These are phyloP conservation scores for Drechslerella stenobrocha DNA, from an alignment of 2,329 filamentous ascomycete species.

Conservation along the genomic window DNA sequence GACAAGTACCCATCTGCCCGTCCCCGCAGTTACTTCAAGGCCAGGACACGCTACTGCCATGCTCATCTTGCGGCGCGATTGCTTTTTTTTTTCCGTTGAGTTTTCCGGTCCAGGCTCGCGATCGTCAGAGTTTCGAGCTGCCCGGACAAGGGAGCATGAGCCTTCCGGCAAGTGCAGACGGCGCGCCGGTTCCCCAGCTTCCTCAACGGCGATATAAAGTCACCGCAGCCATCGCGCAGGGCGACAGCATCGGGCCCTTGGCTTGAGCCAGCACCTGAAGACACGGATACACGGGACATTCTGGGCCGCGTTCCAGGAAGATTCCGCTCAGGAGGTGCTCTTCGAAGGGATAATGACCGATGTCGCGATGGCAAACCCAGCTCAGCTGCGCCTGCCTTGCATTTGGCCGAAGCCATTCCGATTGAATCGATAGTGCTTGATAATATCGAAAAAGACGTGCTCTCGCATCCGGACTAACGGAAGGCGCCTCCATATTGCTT, in stretches of 20 bases:
- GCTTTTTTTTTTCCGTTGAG: slow-evolving; percentile 24
- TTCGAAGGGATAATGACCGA: slow-evolving; percentile 12
- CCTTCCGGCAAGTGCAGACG: slow-evolving; percentile 45
- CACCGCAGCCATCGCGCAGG: slow-evolving; percentile 32
- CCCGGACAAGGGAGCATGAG: slow-evolving; percentile 37
- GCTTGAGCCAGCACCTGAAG: slow-evolving; percentile 1
- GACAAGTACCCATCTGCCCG: slow-evolving; percentile 43
- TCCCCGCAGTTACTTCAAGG: slow-evolving; percentile 38
- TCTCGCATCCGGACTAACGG: slow-evolving; percentile 41
- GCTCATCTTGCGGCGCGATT: no score
- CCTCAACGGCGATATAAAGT: slow-evolving; percentile 47
- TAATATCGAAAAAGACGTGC: slow-evolving; percentile 39
- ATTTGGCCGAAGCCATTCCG: slow-evolving; percentile 45
- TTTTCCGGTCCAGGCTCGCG: slow-evolving; percentile 33
- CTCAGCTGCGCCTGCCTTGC: slow-evolving; percentile 27
- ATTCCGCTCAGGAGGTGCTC: slow-evolving; percentile 2
- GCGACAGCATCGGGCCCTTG: slow-evolving; percentile 11
- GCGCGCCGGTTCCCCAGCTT: slow-evolving; percentile 28
- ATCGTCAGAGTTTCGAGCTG: slow-evolving; percentile 47
- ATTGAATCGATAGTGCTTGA: slow-evolving; percentile 35
- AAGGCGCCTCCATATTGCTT: slow-evolving; percentile 38
- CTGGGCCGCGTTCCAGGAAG: slow-evolving; percentile 5
- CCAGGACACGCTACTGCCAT: slow-evolving; percentile 8
- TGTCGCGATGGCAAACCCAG: slow-evolving; percentile 41
- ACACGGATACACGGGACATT: slow-evolving; percentile 8